Conservation (phyloP, 2,329 filamentous ascomycete genomes). For the Penicillium sp. region DNA sequence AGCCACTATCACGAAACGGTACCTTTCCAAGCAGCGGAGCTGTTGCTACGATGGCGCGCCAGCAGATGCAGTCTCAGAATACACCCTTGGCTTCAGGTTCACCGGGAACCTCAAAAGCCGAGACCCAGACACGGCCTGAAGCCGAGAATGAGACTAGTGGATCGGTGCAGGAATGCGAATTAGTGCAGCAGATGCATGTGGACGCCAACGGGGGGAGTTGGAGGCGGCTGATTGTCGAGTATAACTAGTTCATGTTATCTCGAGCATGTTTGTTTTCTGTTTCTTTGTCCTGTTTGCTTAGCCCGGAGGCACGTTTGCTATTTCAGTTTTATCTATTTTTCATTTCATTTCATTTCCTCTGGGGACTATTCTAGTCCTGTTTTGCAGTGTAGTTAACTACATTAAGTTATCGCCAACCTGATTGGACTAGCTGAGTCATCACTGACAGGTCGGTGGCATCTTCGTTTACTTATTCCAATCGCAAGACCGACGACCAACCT, state of each 20-base stretch:
- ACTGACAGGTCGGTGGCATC: conserved; percentile 8
- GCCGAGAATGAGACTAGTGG: not conserved
- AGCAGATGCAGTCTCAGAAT: conserved; percentile 9
- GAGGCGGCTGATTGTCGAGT: conserved; percentile 36
- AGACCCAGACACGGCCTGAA: conserved; percentile 10
- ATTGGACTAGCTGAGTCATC: conserved; percentile 9
- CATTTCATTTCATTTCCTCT: too few species aligned
- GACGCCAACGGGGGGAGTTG: conserved; percentile 33
- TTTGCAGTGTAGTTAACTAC: too few species aligned
- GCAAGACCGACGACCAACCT: not conserved
- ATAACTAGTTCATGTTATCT: conserved; percentile 21
- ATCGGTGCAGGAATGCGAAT: conserved; percentile 28
- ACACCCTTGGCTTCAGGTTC: not conserved
- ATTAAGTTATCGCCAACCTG: not conserved
- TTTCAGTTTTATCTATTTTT: not conserved
- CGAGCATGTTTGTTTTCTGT: not conserved
- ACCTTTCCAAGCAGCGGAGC: conserved; percentile 19
- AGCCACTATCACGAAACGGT: conserved; percentile 16
- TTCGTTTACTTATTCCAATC: not conserved
- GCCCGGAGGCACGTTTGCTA: not conserved
- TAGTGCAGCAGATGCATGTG: conserved; percentile 29
- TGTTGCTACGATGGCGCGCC: conserved; percentile 17
- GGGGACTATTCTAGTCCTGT: too few species aligned
- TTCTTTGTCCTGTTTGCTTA: not conserved
- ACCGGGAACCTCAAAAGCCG: conserved; percentile 1